Evolutionary conservation across 1,139 yeast species (phyloP), one percentile per base, ranked within the genome.

Genomic region (Lodderomyces orthopsilosis): DNA sequence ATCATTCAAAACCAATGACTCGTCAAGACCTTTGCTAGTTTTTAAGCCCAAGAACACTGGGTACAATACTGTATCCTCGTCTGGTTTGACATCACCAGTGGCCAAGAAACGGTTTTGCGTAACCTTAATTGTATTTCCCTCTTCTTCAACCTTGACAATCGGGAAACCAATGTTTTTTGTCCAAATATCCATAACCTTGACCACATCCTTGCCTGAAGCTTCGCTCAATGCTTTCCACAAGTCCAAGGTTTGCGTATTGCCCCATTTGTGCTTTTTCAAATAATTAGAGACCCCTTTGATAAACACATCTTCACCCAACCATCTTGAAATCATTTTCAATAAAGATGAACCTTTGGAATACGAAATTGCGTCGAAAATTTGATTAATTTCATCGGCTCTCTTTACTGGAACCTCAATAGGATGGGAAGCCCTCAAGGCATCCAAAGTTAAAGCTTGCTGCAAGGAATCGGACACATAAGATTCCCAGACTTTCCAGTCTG

Each of bases 141-240:
- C 64, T 50, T 49, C 77, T 38, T 66, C 61, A 28, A 87, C 93
- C 30, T 81, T 71, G 40, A 89, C 68, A 13, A 88, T 78, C 18
- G 96, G 96, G 71, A 75, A 89, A 9, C 96, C 96, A 49, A 86
- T 79, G 57, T 84, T 80, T 55, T 83, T 81, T 46, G 95, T 87
- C 96, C 96, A 89, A 46, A 80, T 73, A 55, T 83, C 81, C 95
- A 89, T 88, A 45, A 85, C 84, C 46, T 70, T 65, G 48, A 75
- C 78, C 44, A 89, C 89, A 54, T 88, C 89, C 61, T 85, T 77
- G 39, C 95, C 94, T 39, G 90, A 79, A 35, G 80, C 93, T 43
- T 81, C 85, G 41, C 85, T 68, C 45, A 88, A 71, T 24, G 94
- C 84, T 45, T 74, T 75, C 96, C 96, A 89, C 58, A 89, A 76